These are phyloP conservation scores for Ottelia alismoides DNA, from an alignment of 106 monocot genomes.

Conservation along the genomic window DNA sequence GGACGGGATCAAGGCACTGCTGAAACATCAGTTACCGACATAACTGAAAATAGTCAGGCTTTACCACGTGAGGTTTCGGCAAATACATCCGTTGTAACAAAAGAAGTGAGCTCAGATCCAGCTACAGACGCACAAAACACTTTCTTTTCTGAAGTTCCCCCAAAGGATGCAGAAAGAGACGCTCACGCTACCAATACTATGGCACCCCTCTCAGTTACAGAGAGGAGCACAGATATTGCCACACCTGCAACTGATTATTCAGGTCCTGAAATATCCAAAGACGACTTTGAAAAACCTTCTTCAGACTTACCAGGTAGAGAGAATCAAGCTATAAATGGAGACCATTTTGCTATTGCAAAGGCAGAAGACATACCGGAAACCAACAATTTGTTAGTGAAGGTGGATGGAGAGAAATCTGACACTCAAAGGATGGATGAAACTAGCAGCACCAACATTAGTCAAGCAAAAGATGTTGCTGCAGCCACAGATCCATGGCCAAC, in stretches of 20 bases:
- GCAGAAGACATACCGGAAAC: conserved; percentile 13
- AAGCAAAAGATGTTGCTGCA: conserved; percentile 18
- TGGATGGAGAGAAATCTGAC: conserved; percentile 17
- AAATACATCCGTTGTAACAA: conserved; percentile 7
- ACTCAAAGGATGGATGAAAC: conserved; percentile 21
- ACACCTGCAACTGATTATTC: conserved; percentile 10
- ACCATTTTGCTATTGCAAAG: conserved; percentile 13
- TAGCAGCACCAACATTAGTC: conserved; percentile 1
- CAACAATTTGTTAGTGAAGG: conserved; percentile 13
- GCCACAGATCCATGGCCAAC: conserved; percentile 9
- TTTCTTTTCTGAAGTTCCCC: conserved; percentile 6
- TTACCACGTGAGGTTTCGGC: conserved; percentile 8
- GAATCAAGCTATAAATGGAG: conserved; percentile 10
- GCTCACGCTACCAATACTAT: no score
- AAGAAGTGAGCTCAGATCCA: conserved; percentile 10
- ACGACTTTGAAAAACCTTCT: conserved; percentile 15
- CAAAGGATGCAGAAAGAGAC: conserved; percentile 16
- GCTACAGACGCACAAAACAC: conserved; percentile 16
- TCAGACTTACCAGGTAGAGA: conserved; percentile 3
- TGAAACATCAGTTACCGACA: conserved; percentile 12
- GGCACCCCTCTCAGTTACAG: conserved; percentile 21
- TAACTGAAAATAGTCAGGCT: conserved; percentile 25
- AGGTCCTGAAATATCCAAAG: conserved; percentile 7
- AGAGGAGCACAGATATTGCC: conserved; percentile 15
- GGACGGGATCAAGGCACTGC: conserved; percentile 17